Percentiles rank a stretch among this genome's conserved stretches.
phyloP scores from a whole-genome alignment of 2,329 filamentous ascomycete genomes.

The Xylariaceae sp. region DNA sequence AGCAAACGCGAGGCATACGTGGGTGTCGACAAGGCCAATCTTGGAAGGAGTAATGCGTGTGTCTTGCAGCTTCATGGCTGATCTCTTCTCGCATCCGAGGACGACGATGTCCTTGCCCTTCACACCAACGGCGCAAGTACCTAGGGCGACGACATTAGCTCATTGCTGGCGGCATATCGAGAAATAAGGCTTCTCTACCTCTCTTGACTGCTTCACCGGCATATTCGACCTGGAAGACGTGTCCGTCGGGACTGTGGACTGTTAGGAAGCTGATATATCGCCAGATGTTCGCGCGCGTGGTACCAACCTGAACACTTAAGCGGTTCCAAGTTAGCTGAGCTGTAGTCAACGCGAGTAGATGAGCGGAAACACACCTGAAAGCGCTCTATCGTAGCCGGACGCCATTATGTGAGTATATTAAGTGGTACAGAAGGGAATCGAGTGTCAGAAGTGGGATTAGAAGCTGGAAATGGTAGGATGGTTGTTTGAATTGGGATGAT shows the following conservation, averaged over 20 bases:
- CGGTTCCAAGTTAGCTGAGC: slow-evolving; percentile 39
- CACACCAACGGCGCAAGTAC: slow-evolving; percentile 95
- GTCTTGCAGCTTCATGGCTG: slow-evolving; percentile 98
- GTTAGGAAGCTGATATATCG: slow-evolving; percentile 39
- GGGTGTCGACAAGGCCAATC: slow-evolving; percentile 91
- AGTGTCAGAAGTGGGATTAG: neutral
- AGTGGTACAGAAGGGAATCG: slow-evolving; percentile 10
- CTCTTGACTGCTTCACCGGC: slow-evolving; percentile 97
- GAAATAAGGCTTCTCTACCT: slow-evolving; percentile 52
- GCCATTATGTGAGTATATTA: slow-evolving; percentile 51
- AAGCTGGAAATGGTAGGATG: slow-evolving; percentile 3
- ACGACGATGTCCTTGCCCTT: slow-evolving; percentile 95
- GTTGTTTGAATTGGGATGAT: slow-evolving; percentile 11
- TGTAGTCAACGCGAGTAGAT: slow-evolving; percentile 28
- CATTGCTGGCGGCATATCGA: neutral
- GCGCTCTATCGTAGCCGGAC: slow-evolving; percentile 97
- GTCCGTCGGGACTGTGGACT: slow-evolving; percentile 81
- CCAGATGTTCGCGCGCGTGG: slow-evolving; percentile 6
- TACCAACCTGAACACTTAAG: slow-evolving; percentile 74
- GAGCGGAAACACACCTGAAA: slow-evolving; percentile 69
- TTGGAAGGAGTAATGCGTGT: slow-evolving; percentile 98
- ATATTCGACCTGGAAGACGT: slow-evolving; percentile 99
- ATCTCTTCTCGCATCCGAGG: slow-evolving; percentile 95
- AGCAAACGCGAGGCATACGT: slow-evolving; percentile 95
- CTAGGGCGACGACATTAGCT: slow-evolving; percentile 40